A percentile compares a stretch with the other conserved stretches of the same genome.
These are phyloP conservation scores for Dactylonectria macrodidyma DNA, from an alignment of 2,329 filamentous ascomycete genomes.

Conservation along the genomic window DNA sequence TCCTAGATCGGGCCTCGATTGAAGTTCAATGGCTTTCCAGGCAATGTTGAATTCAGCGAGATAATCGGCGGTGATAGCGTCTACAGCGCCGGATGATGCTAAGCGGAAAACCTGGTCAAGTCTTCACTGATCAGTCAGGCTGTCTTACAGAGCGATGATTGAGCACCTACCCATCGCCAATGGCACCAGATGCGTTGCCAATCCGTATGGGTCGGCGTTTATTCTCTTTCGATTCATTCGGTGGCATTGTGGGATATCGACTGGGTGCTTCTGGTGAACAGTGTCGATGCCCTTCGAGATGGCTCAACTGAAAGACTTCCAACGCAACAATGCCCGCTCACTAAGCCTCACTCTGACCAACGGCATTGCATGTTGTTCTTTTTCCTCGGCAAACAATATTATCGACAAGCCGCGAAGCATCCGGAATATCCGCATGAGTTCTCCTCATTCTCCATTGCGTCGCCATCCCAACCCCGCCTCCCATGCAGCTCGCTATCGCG, in stretches of 20 bases:
- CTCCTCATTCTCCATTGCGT: constrained; percentile 2
- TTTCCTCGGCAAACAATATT: constrained; percentile 19
- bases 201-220: constrained; percentile 41
- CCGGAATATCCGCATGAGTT: background rate
- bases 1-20: constrained; percentile 46
- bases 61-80: constrained; percentile 55
- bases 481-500: constrained; percentile 8
- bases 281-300: background rate
- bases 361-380: background rate
- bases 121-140: background rate
- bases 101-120: constrained; percentile 47
- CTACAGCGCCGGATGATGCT: constrained; percentile 43
- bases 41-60: constrained; percentile 65
- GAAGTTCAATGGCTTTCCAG: constrained; percentile 50
- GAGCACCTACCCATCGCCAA: constrained; percentile 39
- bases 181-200: constrained; percentile 47
- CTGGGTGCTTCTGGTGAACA: background rate
- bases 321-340: background rate
- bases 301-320: background rate
- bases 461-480: constrained; percentile 1
- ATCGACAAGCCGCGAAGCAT: background rate
- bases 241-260: background rate
- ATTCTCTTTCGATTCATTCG: background rate
- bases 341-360: background rate
- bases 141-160: background rate